These are phyloP conservation scores for rapeseed (Brassica napus) DNA, from an alignment of 345 rosid genomes.

Conservation along the genomic window Da-Ae NC_063448.1:3897501-3898000, in stretches of 20 bases:
- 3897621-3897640: slow-evolving; percentile 87
- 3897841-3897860: slow-evolving; percentile 74
- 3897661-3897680: slow-evolving; percentile 82
- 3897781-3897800: slow-evolving; percentile 61
- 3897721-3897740: slow-evolving; percentile 63
- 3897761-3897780: slow-evolving; percentile 78
- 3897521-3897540: background rate
- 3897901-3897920: slow-evolving; percentile 86
- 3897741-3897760: slow-evolving; percentile 71
- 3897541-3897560: slow-evolving; percentile 44
- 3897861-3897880: slow-evolving; percentile 67
- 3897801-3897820: slow-evolving; percentile 71
- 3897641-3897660: slow-evolving; percentile 96
- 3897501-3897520: background rate
- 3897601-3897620: slow-evolving; percentile 75
- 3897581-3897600: slow-evolving; percentile 57
- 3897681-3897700: slow-evolving; percentile 78
- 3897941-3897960: slow-evolving; percentile 87
- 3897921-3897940: slow-evolving; percentile 85
- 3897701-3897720: slow-evolving; percentile 88
- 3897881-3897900: slow-evolving; percentile 70
- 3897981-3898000: slow-evolving; percentile 90
- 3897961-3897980: slow-evolving; percentile 82
- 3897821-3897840: slow-evolving; percentile 71
- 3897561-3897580: slow-evolving; percentile 39